Base-by-base conservation (phyloP, 2,329 filamentous ascomycete genomes). In the Chrysoporthe deuterocubensis region DNA sequence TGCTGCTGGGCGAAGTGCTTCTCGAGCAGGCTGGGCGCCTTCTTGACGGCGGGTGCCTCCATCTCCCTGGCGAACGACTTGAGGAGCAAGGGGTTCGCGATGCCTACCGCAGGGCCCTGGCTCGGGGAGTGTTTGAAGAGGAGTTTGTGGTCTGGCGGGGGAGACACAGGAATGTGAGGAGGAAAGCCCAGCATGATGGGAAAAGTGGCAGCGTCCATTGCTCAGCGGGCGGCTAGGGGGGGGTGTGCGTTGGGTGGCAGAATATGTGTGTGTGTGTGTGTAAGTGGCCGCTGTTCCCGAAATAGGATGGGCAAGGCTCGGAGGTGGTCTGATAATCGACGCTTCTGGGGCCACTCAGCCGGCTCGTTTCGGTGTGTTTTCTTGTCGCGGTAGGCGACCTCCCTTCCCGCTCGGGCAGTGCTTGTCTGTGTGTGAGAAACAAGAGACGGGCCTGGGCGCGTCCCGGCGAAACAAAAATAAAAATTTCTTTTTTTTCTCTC, bases 101-200 rank as follows among this genome's bases (percentile, higher is more conserved):
- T 61, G 60, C 64, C 43, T 6, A 52, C 58, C 40, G 58, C 52
- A 42, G 62, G 59, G 62, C 26, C 44, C 52, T 68, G 68, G 21
- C 50, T 70, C 62, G 66, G 46, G 13, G 52, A 6, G 43, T 65
- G 52, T 70, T 71, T 63, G 71, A 73, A 69, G 67, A 81, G 80
- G 4, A 75, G 72, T 48, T 76, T 75, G 65, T 78, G 75, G 46
- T 81, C 79, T 44, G 79, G 79, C 7, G 80, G 78, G 62, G 79
- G 80, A 7, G 80, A 80, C 58, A 80, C 76, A 50, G 79, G 79
- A 16, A 77, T 74, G 40, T 79, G 75, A 64, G 76, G 62, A 59
- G 76, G 63, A 48, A 68, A 46, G 42, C 67, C 67, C 54, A 70
- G 18, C 68, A 70, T 68, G 34, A 67, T 65, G 58, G 68, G 66